These are phyloP conservation scores for Turritis glabra DNA, from an alignment of 345 rosid genomes.

Conservation along the genomic window DNA sequence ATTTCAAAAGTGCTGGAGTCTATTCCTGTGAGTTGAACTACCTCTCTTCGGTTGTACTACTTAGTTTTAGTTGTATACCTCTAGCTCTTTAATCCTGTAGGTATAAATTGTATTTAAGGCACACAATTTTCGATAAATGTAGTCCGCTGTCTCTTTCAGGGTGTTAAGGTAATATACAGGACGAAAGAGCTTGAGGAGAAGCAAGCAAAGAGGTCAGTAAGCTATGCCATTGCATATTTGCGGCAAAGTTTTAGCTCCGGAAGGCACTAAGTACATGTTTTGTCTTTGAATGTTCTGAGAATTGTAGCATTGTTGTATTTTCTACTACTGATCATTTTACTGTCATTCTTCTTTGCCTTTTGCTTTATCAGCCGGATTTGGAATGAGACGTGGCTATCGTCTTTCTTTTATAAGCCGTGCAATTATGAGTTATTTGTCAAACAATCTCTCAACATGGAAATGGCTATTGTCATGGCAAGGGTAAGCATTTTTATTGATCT, in stretches of 20 bases:
- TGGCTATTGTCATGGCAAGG: slow-evolving; percentile 99
- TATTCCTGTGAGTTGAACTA: slow-evolving; percentile 63
- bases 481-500: slow-evolving; percentile 49
- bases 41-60: not conserved
- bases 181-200: slow-evolving; percentile 89
- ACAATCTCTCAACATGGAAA: slow-evolving; percentile 99
- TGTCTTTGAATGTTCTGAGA: not conserved
- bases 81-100: not conserved
- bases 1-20: slow-evolving; percentile 81
- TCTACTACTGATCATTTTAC: slow-evolving; percentile 3
- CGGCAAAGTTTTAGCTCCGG: not conserved
- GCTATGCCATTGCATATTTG: not conserved
- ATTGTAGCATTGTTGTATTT: not conserved
- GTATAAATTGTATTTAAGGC: slow-evolving; percentile 16
- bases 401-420: slow-evolving; percentile 97
- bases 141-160: slow-evolving; percentile 47
- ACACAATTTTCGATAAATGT: slow-evolving; percentile 8
- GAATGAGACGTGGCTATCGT: slow-evolving; percentile 96
- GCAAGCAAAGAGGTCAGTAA: slow-evolving; percentile 77
- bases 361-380: slow-evolving; percentile 73
- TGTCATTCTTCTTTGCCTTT: not conserved
- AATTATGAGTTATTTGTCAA: slow-evolving; percentile 95
- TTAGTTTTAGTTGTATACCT: slow-evolving; percentile 19
- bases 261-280: not conserved
- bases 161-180: slow-evolving; percentile 81